Base-by-base conservation (phyloP, 331 rosid species). In the Pyrus hybrid region DNA sequence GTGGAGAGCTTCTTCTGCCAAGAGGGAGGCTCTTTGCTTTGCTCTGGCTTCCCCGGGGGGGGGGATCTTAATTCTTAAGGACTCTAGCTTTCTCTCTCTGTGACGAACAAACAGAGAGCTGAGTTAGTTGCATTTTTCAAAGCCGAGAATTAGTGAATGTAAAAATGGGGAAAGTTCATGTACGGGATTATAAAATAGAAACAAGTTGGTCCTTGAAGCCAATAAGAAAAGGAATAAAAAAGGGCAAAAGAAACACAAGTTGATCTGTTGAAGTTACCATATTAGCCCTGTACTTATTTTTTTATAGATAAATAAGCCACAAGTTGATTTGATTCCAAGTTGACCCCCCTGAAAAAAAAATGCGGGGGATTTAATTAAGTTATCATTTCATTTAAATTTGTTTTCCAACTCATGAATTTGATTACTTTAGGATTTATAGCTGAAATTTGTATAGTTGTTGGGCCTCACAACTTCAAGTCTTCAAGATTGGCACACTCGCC, bases 141-240 rank as follows among this genome's bases (percentile, higher is more conserved):
- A 28, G 68, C 68, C 43, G 20, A 63, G 8, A 29, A 28, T 16
- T 16, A 14, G 21, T 28, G 41, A 16, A 63, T 8, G 2, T 63
- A 28, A 13, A 28, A 63, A 45, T 83, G 58, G 71, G 35, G 81
- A 82, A 71, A 61, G 74, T 82, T 88, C 91, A 79, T 80, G 91
- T 70, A 83, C 13, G 82, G 76, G 78, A 43, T 49, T 79, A 73
- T 77, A 80, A 41, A 85, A 49, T 33, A 64, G 53, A 22, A 6
- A 23, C 77, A 74, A 74, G 70, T 74, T 62, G 77, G 60, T 64
- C 58, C 12, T 57, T 57, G 26, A 57, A 22, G 25, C 63, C 8
- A 57, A 57, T 3, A n/a, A 7, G 11, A n/a, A 57, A 7, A 57
- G 23, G n/a, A 7, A 20, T 23, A 13, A 22, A 61, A 61, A 12